phyloP scores from a whole-genome alignment of 331 rosid species.

The Pyracantha coccinea region DNA sequence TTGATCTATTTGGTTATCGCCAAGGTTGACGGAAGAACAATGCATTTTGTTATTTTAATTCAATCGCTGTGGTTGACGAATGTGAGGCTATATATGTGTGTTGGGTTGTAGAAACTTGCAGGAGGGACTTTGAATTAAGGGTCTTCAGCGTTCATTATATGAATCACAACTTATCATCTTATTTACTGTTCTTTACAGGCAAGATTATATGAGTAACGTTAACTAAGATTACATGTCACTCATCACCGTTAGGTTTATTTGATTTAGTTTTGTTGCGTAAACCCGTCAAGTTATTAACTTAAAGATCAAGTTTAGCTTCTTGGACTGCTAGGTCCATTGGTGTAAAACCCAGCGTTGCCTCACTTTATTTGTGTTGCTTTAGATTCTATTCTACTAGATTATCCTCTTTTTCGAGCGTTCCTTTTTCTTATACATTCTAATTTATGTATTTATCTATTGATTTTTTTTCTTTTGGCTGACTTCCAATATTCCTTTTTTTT shows the following conservation, averaged over 20 bases:
- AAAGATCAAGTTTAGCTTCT: neutral
- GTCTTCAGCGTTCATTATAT: no score
- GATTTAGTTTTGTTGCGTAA: no score
- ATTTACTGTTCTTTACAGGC: no score
- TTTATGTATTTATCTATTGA: neutral
- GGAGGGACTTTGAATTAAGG: no score
- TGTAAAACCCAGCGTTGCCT: neutral
- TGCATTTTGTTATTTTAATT: slow-evolving; percentile 50
- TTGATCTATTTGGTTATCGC: slow-evolving; percentile 50
- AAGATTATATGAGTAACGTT: no score
- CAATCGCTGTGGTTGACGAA: slow-evolving; percentile 67
- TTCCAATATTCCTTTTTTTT: neutral
- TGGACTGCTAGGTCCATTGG: neutral
- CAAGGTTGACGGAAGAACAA: slow-evolving; percentile 64
- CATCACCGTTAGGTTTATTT: no score
- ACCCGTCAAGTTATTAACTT: no score
- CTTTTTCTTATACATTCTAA: neutral
- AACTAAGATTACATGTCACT: no score
- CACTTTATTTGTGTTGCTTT: neutral
- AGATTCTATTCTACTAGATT: neutral
- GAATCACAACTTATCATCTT: no score
- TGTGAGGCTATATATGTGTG: slow-evolving; percentile 73
- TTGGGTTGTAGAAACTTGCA: no score
- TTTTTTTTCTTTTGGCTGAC: neutral
- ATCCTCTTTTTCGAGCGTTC: neutral